These are phyloP conservation scores for Corrigiola litoralis DNA, from an alignment of 179 eudicot genomes.

Conservation along the genomic window DNA sequence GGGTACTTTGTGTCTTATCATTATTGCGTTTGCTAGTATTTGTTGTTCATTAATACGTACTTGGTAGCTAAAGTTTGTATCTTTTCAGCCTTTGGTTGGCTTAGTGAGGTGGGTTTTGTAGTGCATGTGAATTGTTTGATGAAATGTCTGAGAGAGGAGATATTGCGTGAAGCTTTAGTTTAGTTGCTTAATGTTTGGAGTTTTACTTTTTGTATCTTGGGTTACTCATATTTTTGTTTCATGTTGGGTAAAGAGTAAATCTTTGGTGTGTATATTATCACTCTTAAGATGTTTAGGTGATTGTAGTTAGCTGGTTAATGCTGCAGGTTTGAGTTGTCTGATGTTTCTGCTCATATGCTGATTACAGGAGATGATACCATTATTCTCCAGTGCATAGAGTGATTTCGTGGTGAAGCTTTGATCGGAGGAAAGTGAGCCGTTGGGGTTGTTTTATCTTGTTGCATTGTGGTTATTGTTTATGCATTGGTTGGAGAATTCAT, in stretches of 20 bases:
- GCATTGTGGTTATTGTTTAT: background rate
- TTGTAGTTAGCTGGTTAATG: background rate
- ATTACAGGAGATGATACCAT: conserved; percentile 6
- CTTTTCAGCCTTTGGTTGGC: background rate
- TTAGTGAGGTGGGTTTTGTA: background rate
- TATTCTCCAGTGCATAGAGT: background rate
- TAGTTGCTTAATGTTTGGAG: background rate
- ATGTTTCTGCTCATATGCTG: background rate
- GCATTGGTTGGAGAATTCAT: background rate
- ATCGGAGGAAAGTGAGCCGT: background rate
- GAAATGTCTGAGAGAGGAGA: conserved; percentile 13
- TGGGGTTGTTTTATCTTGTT: background rate
- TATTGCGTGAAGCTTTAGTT: background rate
- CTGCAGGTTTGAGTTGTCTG: background rate
- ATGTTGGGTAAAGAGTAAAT: background rate
- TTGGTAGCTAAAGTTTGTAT: background rate
- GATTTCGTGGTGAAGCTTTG: background rate
- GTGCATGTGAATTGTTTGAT: conserved; percentile 14
- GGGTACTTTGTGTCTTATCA: too few relatives aligned
- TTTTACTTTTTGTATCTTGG: background rate
- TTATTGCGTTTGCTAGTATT: too few relatives aligned
- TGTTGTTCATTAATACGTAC: too few relatives aligned
- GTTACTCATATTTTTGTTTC: background rate
- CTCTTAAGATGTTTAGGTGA: background rate
- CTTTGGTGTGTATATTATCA: background rate